These are phyloP conservation scores for Wickerhamomyces bovis DNA, from an alignment of 805 yeast genomes.

Conservation along the genomic window DNA sequence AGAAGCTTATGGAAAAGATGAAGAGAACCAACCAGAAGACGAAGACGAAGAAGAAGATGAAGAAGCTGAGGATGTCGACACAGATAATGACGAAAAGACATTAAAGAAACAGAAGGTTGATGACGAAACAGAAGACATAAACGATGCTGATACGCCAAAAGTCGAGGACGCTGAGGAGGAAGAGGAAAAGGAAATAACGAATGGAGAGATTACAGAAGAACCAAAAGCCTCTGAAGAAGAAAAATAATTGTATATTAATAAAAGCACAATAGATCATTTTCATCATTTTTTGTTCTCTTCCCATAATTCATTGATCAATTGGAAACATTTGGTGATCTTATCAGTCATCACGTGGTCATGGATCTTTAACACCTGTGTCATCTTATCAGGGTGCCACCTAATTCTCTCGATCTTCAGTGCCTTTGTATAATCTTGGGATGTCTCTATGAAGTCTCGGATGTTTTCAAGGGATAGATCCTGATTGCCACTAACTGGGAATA, in stretches of 20 bases:
- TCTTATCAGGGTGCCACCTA: constrained; percentile 69
- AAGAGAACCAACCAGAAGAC: constrained; percentile 39
- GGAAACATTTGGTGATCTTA: constrained; percentile 36
- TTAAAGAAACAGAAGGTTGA: constrained; percentile 18
- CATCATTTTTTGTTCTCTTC: constrained; percentile 13
- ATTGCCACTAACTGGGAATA: constrained; percentile 27
- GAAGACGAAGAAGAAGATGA: constrained; percentile 39
- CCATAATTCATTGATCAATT: constrained; percentile 35
- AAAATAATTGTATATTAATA: neutral
- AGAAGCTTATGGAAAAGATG: constrained; percentile 51
- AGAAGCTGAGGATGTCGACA: constrained; percentile 36
- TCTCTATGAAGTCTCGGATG: constrained; percentile 13
- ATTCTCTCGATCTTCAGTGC: constrained; percentile 44
- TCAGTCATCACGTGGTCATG: constrained; percentile 9
- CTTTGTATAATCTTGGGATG: constrained; percentile 6
- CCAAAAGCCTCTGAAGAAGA: neutral
- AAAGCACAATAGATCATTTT: neutral
- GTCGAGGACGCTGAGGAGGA: constrained; percentile 7
- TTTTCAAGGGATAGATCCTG: constrained; percentile 19
- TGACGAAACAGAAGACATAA: constrained; percentile 22
- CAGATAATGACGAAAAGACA: constrained; percentile 23
- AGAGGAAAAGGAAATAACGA: constrained; percentile 2
- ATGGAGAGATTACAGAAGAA: constrained; percentile 2
- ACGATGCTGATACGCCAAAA: constrained; percentile 17
- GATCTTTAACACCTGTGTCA: constrained; percentile 31